Conservation (phyloP, 768 basidiomycete species). For the Strobilomyces confusus region DNA sequence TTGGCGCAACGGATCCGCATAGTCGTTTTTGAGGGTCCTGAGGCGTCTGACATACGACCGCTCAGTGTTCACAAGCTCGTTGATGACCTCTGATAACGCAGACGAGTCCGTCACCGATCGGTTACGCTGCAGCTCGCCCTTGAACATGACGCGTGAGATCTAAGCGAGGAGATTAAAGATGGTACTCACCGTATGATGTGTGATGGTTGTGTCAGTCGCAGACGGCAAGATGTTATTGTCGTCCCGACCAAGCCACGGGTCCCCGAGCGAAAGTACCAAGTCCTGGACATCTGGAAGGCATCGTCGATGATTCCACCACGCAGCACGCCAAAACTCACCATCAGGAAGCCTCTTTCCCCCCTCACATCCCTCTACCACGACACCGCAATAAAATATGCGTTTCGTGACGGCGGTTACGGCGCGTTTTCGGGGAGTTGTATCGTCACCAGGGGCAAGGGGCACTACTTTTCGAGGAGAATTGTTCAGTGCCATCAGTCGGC, state of each 20-base stretch:
- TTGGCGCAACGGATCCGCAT: constrained; percentile 85
- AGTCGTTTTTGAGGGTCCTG: constrained; percentile 77
- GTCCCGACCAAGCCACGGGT: constrained; percentile 51
- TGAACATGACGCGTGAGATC: constrained; percentile 12
- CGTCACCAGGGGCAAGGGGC: constrained; percentile 69
- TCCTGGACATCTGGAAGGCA: constrained; percentile 65
- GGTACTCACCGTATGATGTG: constrained; percentile 42
- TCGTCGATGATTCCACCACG: constrained; percentile 8
- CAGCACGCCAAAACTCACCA: constrained; percentile 39
- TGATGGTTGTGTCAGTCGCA: constrained; percentile 34
- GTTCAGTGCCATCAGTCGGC: constrained; percentile 54
- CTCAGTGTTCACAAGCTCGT: constrained; percentile 87
- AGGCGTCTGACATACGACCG: constrained; percentile 84
- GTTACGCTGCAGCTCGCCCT: constrained; percentile 38
- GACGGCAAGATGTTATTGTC: constrained; percentile 47
- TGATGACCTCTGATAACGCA: constrained; percentile 68
- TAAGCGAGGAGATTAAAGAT: neutral
- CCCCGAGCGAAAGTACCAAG: constrained; percentile 72
- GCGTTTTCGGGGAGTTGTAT: constrained; percentile 42
- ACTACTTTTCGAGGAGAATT: constrained; percentile 71
- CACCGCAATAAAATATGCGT: constrained; percentile 86
- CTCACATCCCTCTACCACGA: constrained; percentile 83
- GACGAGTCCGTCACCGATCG: constrained; percentile 62
- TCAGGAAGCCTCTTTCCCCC: constrained; percentile 63
- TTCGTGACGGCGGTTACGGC: constrained; percentile 49